Evolutionary conservation across 306 rosid species (phyloP).

Genomic region (Vachellia collinsii): DNA sequence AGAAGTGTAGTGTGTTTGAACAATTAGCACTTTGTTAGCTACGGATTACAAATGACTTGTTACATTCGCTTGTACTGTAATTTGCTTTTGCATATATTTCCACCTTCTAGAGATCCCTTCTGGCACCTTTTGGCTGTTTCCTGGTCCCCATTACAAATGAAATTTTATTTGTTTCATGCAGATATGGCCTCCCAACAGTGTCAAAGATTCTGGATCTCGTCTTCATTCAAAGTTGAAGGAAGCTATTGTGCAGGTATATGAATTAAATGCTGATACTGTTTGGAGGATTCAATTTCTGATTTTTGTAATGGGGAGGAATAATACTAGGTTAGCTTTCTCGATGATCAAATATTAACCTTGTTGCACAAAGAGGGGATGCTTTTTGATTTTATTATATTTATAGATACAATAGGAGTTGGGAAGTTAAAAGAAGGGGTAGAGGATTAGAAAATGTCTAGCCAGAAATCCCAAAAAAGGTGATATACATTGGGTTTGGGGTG

Average conservation of each 20-base stretch:
- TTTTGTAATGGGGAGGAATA: slow-evolving; percentile 24
- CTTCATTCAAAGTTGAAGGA: slow-evolving; percentile 90
- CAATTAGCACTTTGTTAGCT: slow-evolving; percentile 25
- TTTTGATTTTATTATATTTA: slow-evolving; percentile 5
- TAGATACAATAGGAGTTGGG: slow-evolving; percentile 31
- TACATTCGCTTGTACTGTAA: not conserved
- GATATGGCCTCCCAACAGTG: slow-evolving; percentile 99
- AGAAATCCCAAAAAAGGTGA: not conserved
- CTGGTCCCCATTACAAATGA: slow-evolving; percentile 11
- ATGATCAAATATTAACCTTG: slow-evolving; percentile 18
- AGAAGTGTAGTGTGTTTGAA: slow-evolving; percentile 8
- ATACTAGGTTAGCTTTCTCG: slow-evolving; percentile 32
- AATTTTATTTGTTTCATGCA: slow-evolving; percentile 43
- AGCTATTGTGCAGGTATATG: slow-evolving; percentile 84
- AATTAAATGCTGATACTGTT: slow-evolving; percentile 10
- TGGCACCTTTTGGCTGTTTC: slow-evolving; percentile 13
- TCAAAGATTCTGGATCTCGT: slow-evolving; percentile 91
- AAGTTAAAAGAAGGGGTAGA: slow-evolving; percentile 1
- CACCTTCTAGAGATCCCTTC: slow-evolving; percentile 25
- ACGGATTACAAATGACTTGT: slow-evolving; percentile 13
- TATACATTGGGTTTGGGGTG: slow-evolving; percentile 1
- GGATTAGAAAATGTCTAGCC: slow-evolving; percentile 7
- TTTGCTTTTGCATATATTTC: slow-evolving; percentile 23
- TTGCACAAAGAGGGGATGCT: slow-evolving; percentile 17
- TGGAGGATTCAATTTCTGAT: slow-evolving; percentile 27